A percentile compares a stretch with the other conserved stretches of the same genome.
Conservation (phyloP, 2,329 filamentous ascomycete species). For the Stemphylium beticola region DNA sequence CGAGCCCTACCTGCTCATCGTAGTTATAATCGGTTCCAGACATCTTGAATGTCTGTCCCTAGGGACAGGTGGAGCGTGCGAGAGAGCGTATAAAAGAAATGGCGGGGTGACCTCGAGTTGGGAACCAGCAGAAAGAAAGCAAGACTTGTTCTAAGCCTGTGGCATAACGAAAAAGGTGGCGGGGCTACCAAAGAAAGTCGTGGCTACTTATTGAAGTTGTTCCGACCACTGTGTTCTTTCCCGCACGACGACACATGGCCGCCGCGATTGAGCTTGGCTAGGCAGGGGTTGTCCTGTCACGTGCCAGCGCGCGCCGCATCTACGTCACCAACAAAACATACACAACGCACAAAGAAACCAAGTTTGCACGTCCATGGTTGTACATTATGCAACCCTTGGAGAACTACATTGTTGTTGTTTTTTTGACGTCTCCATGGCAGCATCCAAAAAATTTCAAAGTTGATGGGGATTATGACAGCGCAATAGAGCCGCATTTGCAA, state of each 20-base stretch:
- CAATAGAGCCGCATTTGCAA: background rate
- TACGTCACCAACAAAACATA: conserved; percentile 18
- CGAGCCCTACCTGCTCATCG: conserved; percentile 76
- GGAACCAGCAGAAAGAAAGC: conserved; percentile 22
- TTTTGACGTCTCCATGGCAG: background rate
- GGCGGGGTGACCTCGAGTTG: conserved; percentile 16
- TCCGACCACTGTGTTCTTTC: conserved; percentile 41
- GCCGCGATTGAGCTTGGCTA: conserved; percentile 27
- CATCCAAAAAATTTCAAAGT: background rate
- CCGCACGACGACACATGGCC: conserved; percentile 26
- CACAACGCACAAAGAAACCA: background rate
- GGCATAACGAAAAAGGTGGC: conserved; percentile 27
- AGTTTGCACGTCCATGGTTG: background rate
- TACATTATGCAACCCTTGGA: background rate
- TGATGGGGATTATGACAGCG: background rate
- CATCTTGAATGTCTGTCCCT: conserved; percentile 38
- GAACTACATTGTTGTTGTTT: background rate
- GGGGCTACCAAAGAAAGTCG: conserved; percentile 37
- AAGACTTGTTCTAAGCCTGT: conserved; percentile 22
- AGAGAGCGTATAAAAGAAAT: conserved; percentile 28
- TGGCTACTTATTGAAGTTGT: conserved; percentile 31
- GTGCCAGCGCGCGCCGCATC: conserved; percentile 4
- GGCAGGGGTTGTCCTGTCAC: conserved; percentile 15
- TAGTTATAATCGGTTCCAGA: conserved; percentile 87
- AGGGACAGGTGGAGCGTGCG: conserved; percentile 18